Evolutionary conservation across 106 monocot genomes (phyloP).

Genomic region (Vanilla planifolia): DNA sequence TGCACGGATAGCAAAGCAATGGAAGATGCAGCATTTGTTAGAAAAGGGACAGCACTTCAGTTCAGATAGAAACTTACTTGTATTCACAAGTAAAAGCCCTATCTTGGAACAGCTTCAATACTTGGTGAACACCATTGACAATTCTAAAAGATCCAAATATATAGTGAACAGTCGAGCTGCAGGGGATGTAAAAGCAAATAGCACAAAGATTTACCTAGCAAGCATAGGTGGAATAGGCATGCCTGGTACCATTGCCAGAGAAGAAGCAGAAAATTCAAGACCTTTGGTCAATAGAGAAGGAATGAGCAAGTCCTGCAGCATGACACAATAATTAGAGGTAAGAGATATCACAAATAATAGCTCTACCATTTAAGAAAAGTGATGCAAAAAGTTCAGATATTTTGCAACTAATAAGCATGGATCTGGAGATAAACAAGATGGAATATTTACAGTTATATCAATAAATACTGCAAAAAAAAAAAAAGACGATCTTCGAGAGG

Average conservation of each 20-base stretch:
- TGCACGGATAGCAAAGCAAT: background rate
- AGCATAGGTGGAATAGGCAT: slow-evolving; percentile 92
- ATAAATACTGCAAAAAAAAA: background rate
- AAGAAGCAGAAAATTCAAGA: slow-evolving; percentile 58
- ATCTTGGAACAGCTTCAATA: slow-evolving; percentile 55
- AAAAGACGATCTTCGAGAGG: background rate
- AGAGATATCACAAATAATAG: background rate
- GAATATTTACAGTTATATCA: no score
- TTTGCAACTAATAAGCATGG: no score
- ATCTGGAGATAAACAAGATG: no score
- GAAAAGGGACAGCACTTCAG: slow-evolving; percentile 2
- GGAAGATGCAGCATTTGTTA: background rate
- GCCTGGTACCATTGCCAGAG: slow-evolving; percentile 65
- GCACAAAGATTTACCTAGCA: slow-evolving; percentile 49
- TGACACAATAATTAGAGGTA: slow-evolving; percentile 4
- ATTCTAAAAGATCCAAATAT: slow-evolving; percentile 56
- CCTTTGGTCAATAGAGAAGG: slow-evolving; percentile 73
- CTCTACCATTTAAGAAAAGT: background rate
- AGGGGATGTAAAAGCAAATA: background rate
- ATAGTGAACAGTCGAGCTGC: background rate
- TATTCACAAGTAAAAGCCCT: slow-evolving; percentile 96
- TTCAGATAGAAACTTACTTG: slow-evolving; percentile 48
- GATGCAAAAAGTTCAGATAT: background rate
- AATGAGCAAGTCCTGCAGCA: slow-evolving; percentile 76
- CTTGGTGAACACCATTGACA: slow-evolving; percentile 66